These are phyloP conservation scores for Pelargonium cotyledonis DNA, from an alignment of 441 rosid species.

Conservation along the genomic window DNA sequence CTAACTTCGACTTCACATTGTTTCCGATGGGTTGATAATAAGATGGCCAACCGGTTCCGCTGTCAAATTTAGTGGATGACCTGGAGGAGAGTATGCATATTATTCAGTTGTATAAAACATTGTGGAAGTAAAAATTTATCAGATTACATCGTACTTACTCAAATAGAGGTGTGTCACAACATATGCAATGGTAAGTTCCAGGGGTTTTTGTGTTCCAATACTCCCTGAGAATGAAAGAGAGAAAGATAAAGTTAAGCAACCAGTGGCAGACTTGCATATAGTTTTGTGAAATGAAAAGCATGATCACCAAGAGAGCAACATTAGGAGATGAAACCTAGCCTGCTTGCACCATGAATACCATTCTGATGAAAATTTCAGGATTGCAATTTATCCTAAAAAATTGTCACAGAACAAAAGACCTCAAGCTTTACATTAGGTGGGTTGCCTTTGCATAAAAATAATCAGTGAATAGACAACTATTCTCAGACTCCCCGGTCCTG, in stretches of 20 bases:
- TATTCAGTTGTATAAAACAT: neutral
- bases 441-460: no score
- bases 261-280: neutral
- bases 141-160: conserved; percentile 38
- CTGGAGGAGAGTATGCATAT: conserved; percentile 30
- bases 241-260: neutral
- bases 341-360: no score
- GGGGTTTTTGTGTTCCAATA: conserved; percentile 74
- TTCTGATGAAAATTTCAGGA: no score
- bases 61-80: conserved; percentile 78
- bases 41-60: conserved; percentile 98
- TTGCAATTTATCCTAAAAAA: no score
- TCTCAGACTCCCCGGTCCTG: no score
- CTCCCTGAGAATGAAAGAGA: conserved; percentile 39
- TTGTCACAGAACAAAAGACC: no score
- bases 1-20: conserved; percentile 66
- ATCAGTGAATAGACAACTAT: no score
- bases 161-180: conserved; percentile 70
- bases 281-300: neutral
- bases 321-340: no score
- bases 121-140: no score
- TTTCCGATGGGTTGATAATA: conserved; percentile 62
- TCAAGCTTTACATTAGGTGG: no score
- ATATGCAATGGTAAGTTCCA: conserved; percentile 73
- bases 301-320: neutral